Percentiles rank a stretch among this genome's conserved stretches.
phyloP scores from a whole-genome alignment of 2,329 filamentous ascomycete species.

The Scedosporium apiospermum region DNA sequence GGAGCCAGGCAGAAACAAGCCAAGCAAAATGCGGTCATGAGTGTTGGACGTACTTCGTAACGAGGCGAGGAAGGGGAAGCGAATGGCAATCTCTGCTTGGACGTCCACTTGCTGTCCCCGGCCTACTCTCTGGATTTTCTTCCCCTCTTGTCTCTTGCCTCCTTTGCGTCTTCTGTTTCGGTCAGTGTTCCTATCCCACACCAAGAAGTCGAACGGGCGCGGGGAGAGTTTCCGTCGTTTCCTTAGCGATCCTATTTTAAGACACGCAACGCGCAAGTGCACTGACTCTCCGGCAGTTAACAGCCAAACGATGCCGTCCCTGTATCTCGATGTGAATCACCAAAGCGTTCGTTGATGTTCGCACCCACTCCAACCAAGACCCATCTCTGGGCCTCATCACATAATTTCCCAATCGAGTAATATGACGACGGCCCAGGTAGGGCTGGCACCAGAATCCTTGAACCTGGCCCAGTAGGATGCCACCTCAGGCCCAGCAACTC shows the following conservation, averaged over 20 bases:
- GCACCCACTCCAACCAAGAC: too few species aligned
- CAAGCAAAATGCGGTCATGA: not conserved
- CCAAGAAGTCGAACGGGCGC: too few species aligned
- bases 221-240: too few species aligned
- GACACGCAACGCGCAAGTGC: too few species aligned
- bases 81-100: not conserved
- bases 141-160: not conserved
- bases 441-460: not conserved
- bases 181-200: too few species aligned
- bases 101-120: too few species aligned
- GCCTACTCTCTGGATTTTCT: not conserved
- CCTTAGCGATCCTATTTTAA: too few species aligned
- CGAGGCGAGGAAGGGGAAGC: not conserved
- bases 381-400: not conserved
- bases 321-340: too few species aligned
- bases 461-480: not conserved
- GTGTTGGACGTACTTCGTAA: not conserved
- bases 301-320: too few species aligned
- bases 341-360: too few species aligned
- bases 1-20: not conserved
- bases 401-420: not conserved
- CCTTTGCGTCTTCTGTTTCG: too few species aligned
- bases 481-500: not conserved
- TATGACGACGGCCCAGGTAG: not conserved
- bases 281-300: too few species aligned